Conservation (phyloP, 2,329 filamentous ascomycete species). For the Curvularia eragrostidis region DNA sequence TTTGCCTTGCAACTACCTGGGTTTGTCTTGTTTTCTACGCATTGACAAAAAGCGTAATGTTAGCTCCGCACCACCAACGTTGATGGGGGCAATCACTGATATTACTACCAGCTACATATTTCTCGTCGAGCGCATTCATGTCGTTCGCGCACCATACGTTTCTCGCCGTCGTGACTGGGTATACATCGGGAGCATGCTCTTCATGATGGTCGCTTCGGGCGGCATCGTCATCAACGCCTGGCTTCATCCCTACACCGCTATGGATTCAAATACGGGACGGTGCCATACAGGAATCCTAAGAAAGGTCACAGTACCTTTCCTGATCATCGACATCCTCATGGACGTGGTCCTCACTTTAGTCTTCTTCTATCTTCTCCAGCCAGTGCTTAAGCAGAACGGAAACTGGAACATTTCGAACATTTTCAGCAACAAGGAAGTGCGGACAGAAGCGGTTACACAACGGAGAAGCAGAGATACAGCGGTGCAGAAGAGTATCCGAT, state of each 20-base stretch:
- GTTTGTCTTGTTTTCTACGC: slow-evolving; percentile 50
- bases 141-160: slow-evolving; percentile 42
- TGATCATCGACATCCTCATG: slow-evolving; percentile 45
- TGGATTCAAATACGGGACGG: slow-evolving; percentile 35
- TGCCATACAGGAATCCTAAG: slow-evolving; percentile 49
- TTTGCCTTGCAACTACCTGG: slow-evolving; percentile 45
- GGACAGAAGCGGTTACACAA: background rate
- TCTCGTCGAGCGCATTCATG: slow-evolving; percentile 50
- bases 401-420: background rate
- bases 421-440: background rate
- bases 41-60: slow-evolving; percentile 39
- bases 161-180: slow-evolving; percentile 42
- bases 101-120: slow-evolving; percentile 42
- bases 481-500: slow-evolving; percentile 29
- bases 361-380: slow-evolving; percentile 47
- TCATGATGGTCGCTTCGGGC: slow-evolving; percentile 30
- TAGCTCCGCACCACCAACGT: background rate
- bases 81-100: background rate
- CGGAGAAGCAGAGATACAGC: slow-evolving; percentile 12
- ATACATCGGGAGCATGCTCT: slow-evolving; percentile 39
- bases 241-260: slow-evolving; percentile 38
- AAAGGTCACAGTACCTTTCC: slow-evolving; percentile 44
- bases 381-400: slow-evolving; percentile 17
- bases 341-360: slow-evolving; percentile 46
- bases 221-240: slow-evolving; percentile 35